A percentile compares a stretch with the other conserved stretches of the same genome.
These are phyloP conservation scores for Curvularia sp. DNA, from an alignment of 2,329 filamentous ascomycete species.

Conservation along the genomic window DNA sequence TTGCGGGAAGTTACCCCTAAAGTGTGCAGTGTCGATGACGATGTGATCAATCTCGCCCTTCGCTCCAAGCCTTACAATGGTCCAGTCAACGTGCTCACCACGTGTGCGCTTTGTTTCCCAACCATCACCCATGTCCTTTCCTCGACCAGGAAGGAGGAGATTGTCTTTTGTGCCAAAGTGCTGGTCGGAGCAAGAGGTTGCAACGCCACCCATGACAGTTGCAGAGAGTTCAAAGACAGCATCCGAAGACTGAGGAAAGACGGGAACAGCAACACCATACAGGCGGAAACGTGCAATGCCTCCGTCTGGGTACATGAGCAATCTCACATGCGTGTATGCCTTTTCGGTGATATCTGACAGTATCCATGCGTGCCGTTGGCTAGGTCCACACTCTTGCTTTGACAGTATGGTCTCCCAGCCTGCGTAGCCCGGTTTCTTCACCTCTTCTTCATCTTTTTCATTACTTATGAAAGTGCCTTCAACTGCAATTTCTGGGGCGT, in stretches of 20 bases:
- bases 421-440: constrained; percentile 53
- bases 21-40: constrained; percentile 82
- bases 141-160: constrained; percentile 77
- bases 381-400: constrained; percentile 75
- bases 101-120: constrained; percentile 84
- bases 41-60: constrained; percentile 70
- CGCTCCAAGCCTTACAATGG: constrained; percentile 76
- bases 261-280: constrained; percentile 76
- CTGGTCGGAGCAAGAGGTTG: constrained; percentile 78
- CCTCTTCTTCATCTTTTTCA: constrained; percentile 66
- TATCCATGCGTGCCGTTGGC: constrained; percentile 76
- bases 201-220: constrained; percentile 79
- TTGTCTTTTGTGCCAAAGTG: constrained; percentile 86
- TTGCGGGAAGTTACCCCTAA: constrained; percentile 83
- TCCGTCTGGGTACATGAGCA: constrained; percentile 87
- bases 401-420: constrained; percentile 75
- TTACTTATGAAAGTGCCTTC: constrained; percentile 71
- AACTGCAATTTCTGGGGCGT: constrained; percentile 79
- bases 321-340: constrained; percentile 78
- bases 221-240: constrained; percentile 78
- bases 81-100: constrained; percentile 79
- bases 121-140: constrained; percentile 85
- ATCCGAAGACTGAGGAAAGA: constrained; percentile 72
- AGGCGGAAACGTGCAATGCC: constrained; percentile 82
- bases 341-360: constrained; percentile 64